Base-by-base conservation (phyloP, 192 early-diverging fungal species). In the Physocladia obscura region DNA sequence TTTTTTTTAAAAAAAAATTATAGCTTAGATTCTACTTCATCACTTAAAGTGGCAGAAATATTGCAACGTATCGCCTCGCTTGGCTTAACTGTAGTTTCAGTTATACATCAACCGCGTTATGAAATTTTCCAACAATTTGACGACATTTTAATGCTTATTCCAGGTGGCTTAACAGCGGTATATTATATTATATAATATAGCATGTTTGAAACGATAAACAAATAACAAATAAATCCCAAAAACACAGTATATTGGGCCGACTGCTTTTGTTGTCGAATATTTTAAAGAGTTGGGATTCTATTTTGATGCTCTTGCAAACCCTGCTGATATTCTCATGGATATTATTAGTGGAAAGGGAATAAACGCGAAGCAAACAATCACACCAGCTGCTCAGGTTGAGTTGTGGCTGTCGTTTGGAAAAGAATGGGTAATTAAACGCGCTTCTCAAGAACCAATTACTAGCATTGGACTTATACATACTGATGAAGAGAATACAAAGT, bases 81-180 rank as follows among this genome's bases (percentile, higher is more conserved):
- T 21, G 70, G 73, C 47, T 35, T 82, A 21, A 74, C 77, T 5
- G 60, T 91, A 2, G 78, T 95, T 24, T 84, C 92, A 69, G 88
- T 90, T 4, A 90, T 95, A 57, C 94, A 95, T 67, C 93, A 94
- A 73, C 94, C 93, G 22, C 5, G 77, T 77, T 6, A 76, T 85
- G 1, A 90, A 67, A 89, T 90, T 57, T 93, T 93, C 78, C 78
- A 84, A 27, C 76, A 83, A n/a, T 92, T 94, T 65, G 89, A 94
- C 79, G 86, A 89, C 40, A 22, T 81, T 61, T 84, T 93, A 11
- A 87, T 93, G 44, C 62, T 93, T 44, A 72, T 87, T 36, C 82
- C 87, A 49, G 87, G 85, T 21, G 91, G 92, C 8, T 75, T 76
- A 29, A 77, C 87, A 3, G 86, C 87, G 1, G n/a, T n/a, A n/a